Evolutionary conservation across 2,329 filamentous ascomycete genomes (phyloP).

Genomic region (Phyllosticta paracitricarpa): DNA sequence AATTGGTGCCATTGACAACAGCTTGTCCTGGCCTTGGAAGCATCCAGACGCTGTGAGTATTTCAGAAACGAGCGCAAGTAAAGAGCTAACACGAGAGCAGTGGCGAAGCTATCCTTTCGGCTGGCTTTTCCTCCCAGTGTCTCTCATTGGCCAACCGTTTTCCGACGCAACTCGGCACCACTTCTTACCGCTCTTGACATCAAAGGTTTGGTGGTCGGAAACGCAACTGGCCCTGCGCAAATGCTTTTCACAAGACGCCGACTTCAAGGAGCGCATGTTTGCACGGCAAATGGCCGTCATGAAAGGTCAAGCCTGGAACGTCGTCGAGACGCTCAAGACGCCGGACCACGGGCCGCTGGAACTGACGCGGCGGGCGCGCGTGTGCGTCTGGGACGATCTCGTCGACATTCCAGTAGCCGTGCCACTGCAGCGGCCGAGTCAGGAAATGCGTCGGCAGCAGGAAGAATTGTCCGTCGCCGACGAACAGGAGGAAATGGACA

Average conservation of each 20-base stretch:
- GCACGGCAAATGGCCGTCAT: slow-evolving; percentile 96
- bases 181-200: slow-evolving; percentile 91
- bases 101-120: slow-evolving; percentile 91
- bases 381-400: slow-evolving; percentile 96
- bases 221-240: slow-evolving; percentile 78
- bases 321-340: slow-evolving; percentile 92
- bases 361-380: slow-evolving; percentile 77
- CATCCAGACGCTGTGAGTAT: slow-evolving; percentile 74
- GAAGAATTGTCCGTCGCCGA: slow-evolving; percentile 17
- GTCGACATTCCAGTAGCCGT: slow-evolving; percentile 94
- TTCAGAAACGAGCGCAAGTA: slow-evolving; percentile 20
- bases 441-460: slow-evolving; percentile 64
- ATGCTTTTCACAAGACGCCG: slow-evolving; percentile 83
- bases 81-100: slow-evolving; percentile 27
- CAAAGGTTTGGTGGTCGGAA: slow-evolving; percentile 92
- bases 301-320: slow-evolving; percentile 99
- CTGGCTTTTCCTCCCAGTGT: slow-evolving; percentile 95
- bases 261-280: slow-evolving; percentile 99
- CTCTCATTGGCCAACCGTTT: slow-evolving; percentile 90
- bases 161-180: slow-evolving; percentile 88
- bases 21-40: slow-evolving; percentile 97
- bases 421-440: slow-evolving; percentile 72
- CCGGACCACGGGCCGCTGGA: slow-evolving; percentile 88
- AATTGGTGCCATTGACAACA: slow-evolving; percentile 94
- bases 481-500: slow-evolving; percentile 85